Evolutionary conservation across 148 eudicot genomes (phyloP), one percentile per base, ranked within the genome.

Genomic region (Rhododendron kiyosumense): DNA sequence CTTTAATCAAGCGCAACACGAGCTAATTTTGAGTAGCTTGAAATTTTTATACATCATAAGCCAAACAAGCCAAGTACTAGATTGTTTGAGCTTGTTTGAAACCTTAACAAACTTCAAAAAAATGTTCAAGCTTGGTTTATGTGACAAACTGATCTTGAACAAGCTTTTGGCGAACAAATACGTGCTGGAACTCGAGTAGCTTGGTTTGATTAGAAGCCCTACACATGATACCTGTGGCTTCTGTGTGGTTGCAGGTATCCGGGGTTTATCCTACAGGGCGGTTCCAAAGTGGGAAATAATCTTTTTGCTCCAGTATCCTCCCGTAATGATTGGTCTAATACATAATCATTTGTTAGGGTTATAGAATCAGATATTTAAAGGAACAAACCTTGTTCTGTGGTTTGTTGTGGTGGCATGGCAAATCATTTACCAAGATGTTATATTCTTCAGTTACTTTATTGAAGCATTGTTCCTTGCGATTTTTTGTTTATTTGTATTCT

Each of bases 221-320:
- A 54, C 30, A 26, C 75, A 28, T 7, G 17, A 69, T 69, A 69
- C 75, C 75, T 12, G 36, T 69, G 36, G 36, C 36, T 28, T 28
- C 36, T 69, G 36, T 30, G 36, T 69, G 32, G 36, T 26, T 28
- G 75, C 14, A 69, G 75, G 75, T 69, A 69, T 69, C 34, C 1
- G 14, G 36, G 75, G 75, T 69, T 26, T 69, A 26, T 28, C 36
- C 34, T 28, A 69, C 34, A 69, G 18, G 34, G 75, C 28, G 75
- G 36, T 4, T 69, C 75, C 75, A 69, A 26, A 69, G 34, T 67
- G 78, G 45, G 36, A 15, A 74, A 36, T 74, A 36, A 43, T 7
- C 52, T 22, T 77, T 77, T 38, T 77, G 80, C 80, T 79, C 54
- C 3, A 26, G 9, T 79, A 79, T 26, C 82, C 82, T 79, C 61